phyloP scores from a whole-genome alignment of 2,329 filamentous ascomycete species.

The Fusarium heterosporum region DNA sequence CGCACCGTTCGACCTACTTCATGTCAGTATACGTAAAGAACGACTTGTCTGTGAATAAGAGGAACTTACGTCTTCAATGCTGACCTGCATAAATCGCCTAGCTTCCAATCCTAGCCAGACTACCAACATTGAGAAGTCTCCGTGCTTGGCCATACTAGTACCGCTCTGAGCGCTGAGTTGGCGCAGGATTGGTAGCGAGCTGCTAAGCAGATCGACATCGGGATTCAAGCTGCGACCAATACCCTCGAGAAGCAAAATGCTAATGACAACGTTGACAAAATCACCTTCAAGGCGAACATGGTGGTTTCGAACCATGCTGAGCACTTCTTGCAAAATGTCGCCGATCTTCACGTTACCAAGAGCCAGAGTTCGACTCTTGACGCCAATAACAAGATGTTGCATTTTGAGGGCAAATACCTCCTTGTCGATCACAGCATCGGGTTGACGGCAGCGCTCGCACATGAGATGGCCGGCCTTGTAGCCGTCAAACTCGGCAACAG shows the following conservation, averaged over 20 bases:
- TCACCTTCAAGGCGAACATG: constrained; percentile 96
- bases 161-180: constrained; percentile 85
- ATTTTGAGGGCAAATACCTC: constrained; percentile 96
- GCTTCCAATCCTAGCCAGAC: constrained; percentile 94
- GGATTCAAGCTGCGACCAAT: constrained; percentile 91
- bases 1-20: constrained; percentile 80
- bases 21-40: constrained; percentile 3
- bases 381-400: constrained; percentile 92
- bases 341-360: constrained; percentile 96
- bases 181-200: constrained; percentile 88
- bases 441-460: constrained; percentile 94
- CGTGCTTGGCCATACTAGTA: constrained; percentile 74
- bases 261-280: constrained; percentile 98
- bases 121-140: constrained; percentile 86
- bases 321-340: constrained; percentile 89
- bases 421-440: constrained; percentile 86
- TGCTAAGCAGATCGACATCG: constrained; percentile 84
- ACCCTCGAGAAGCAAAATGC: constrained; percentile 91
- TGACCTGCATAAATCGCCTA: constrained; percentile 88
- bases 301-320: constrained; percentile 90
- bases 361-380: constrained; percentile 91
- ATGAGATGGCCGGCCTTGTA: constrained; percentile 95
- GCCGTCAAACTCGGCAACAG: constrained; percentile 95
- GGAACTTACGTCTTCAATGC: constrained; percentile 81
- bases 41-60: not conserved